These are phyloP conservation scores for Nematocida minor DNA, from an alignment of 371 early-diverging fungal genomes.

Conservation along the genomic window DNA sequence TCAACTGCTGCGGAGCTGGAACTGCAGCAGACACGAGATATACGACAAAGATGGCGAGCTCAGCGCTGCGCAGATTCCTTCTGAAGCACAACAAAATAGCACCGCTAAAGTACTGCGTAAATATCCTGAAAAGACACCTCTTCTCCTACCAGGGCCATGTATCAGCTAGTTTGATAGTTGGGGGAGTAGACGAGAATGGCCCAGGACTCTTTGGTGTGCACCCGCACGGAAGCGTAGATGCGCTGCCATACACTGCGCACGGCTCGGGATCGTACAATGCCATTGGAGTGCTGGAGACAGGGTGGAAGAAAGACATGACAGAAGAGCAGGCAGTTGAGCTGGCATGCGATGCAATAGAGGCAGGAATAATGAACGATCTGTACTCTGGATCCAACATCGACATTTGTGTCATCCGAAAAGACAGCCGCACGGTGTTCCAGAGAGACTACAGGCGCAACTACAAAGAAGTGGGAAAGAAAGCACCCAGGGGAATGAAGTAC, in stretches of 20 bases:
- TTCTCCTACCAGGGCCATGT: constrained; percentile 85
- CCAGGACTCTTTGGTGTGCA: constrained; percentile 83
- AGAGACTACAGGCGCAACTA: constrained; percentile 49
- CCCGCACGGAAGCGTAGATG: constrained; percentile 91
- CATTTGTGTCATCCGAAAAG: constrained; percentile 66
- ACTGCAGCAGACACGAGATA: constrained; percentile 97
- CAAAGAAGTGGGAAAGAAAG: constrained; percentile 52
- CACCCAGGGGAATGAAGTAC: constrained; percentile 19
- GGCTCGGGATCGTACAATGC: constrained; percentile 93
- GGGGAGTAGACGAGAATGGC: constrained; percentile 84
- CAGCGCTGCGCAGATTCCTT: constrained; percentile 81
- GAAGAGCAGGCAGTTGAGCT: constrained; percentile 83
- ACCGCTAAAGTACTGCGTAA: constrained; percentile 83
- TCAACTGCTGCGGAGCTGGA: constrained; percentile 98
- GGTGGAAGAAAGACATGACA: constrained; percentile 75
- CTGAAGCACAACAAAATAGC: constrained; percentile 78
- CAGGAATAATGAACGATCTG: constrained; percentile 96
- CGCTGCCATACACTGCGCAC: constrained; percentile 87
- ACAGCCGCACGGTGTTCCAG: constrained; percentile 12
- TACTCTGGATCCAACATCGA: constrained; percentile 97
- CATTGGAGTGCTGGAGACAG: constrained; percentile 84
- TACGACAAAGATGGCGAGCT: constrained; percentile 81
- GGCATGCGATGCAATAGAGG: constrained; percentile 84
- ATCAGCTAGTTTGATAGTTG: constrained; percentile 89
- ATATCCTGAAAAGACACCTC: constrained; percentile 50